Conservation (phyloP, 1,284 basidiomycete species). For the Xerocomus amazonicus region DNA sequence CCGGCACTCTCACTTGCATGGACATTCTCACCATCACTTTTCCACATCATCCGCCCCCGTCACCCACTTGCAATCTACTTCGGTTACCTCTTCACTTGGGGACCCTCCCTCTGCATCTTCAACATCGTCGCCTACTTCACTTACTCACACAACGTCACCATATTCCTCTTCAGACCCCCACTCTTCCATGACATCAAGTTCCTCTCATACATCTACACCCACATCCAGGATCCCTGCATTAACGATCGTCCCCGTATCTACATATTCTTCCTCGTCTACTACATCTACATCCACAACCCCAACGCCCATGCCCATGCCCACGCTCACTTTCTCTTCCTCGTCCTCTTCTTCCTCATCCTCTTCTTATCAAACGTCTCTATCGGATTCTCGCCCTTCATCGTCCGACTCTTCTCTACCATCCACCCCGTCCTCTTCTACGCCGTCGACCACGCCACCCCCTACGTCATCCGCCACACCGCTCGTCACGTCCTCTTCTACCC, state of each 20-base stretch:
- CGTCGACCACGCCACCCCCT: neutral
- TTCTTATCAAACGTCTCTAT: constrained; percentile 1
- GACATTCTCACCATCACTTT: constrained; percentile 2
- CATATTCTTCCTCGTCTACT: neutral
- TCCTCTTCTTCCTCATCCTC: constrained; percentile 1
- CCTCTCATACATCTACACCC: neutral
- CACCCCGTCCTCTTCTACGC: neutral
- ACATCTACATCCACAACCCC: neutral
- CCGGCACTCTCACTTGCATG: neutral
- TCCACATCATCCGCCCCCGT: neutral
- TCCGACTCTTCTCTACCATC: neutral
- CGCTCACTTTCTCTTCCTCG: neutral
- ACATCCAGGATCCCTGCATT: neutral
- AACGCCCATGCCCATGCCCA: neutral
- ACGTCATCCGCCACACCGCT: neutral
- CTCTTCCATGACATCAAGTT: neutral
- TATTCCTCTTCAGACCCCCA: neutral
- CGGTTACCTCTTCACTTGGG: neutral
- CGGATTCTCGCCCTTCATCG: neutral
- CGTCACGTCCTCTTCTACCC: neutral
- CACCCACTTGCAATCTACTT: neutral
- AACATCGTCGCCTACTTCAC: neutral
- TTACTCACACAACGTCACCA: neutral
- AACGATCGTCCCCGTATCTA: neutral
- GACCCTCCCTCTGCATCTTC: neutral